Conservation (phyloP, 176 grass and related monocot species). For the Zoysia japonica region DNA sequence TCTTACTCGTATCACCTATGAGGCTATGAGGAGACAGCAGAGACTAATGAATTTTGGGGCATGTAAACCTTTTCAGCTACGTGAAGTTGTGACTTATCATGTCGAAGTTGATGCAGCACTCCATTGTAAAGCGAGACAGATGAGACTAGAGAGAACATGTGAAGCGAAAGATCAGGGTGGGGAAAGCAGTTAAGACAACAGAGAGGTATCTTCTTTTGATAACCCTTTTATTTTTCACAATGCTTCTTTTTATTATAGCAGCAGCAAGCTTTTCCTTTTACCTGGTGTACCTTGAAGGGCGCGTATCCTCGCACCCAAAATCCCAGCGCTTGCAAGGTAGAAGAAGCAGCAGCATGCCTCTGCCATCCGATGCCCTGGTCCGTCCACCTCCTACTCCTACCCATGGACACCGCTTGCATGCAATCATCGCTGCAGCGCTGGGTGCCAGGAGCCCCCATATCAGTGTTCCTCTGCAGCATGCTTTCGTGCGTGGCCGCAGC, state of each 20-base stretch:
- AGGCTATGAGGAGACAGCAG: neutral
- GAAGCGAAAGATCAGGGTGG: constrained; percentile 47
- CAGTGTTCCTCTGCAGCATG: constrained; percentile 61
- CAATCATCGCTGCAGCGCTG: constrained; percentile 70
- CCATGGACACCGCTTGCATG: constrained; percentile 54
- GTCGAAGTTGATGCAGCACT: neutral
- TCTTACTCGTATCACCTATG: neutral
- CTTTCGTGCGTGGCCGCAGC: constrained; percentile 41
- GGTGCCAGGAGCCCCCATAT: constrained; percentile 49
- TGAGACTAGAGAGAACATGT: constrained; percentile 46
- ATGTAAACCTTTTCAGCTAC: neutral
- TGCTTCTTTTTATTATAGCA: constrained; percentile 11
- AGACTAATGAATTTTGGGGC: neutral
- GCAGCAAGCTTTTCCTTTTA: constrained; percentile 37
- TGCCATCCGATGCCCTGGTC: constrained; percentile 50
- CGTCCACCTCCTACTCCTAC: constrained; percentile 35
- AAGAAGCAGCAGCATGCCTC: constrained; percentile 30
- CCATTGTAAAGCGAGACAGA: constrained; percentile 32
- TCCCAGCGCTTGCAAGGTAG: constrained; percentile 50
- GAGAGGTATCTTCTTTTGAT: constrained; percentile 55
- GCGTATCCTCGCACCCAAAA: constrained; percentile 56
- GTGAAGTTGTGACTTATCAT: constrained; percentile 23
- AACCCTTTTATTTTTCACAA: constrained; percentile 13
- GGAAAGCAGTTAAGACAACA: constrained; percentile 61
- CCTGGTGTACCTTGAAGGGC: constrained; percentile 69